These are phyloP conservation scores for Paspalum vaginatum DNA, from an alignment of 176 grass and related monocot genomes.

Conservation along the genomic window DNA sequence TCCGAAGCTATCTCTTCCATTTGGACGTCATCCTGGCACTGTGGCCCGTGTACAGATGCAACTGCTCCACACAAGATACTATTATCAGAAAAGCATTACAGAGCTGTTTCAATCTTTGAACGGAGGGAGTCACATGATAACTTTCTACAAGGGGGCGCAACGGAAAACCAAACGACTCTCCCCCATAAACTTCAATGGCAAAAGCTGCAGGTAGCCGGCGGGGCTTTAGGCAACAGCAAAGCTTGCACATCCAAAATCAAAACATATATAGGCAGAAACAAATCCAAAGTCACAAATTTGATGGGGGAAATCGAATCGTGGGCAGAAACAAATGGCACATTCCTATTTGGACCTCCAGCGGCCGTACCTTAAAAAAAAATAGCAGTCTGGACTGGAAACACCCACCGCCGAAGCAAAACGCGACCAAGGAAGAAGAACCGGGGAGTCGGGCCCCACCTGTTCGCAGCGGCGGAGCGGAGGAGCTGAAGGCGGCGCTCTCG, in stretches of 20 bases:
- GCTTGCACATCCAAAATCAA: not conserved
- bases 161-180: no score
- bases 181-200: not conserved
- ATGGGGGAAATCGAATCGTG: no score
- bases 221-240: not conserved
- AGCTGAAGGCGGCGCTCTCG: conserved; percentile 1
- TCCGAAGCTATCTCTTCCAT: conserved; percentile 16
- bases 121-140: no score
- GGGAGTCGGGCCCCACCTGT: not conserved
- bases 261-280: not conserved
- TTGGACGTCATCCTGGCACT: not conserved
- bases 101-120: not conserved
- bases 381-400: no score
- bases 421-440: not conserved
- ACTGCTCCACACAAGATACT: conserved; percentile 26
- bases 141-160: no score
- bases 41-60: conserved; percentile 25
- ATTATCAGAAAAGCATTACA: conserved; percentile 4
- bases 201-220: not conserved
- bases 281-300: not conserved
- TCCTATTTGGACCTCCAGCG: not conserved
- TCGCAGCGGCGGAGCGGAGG: not conserved
- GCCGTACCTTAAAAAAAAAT: no score
- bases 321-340: not conserved
- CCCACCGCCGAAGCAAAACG: not conserved